phyloP scores from a whole-genome alignment of 768 basidiomycete species.

The Antrodiella citrinella region DNA sequence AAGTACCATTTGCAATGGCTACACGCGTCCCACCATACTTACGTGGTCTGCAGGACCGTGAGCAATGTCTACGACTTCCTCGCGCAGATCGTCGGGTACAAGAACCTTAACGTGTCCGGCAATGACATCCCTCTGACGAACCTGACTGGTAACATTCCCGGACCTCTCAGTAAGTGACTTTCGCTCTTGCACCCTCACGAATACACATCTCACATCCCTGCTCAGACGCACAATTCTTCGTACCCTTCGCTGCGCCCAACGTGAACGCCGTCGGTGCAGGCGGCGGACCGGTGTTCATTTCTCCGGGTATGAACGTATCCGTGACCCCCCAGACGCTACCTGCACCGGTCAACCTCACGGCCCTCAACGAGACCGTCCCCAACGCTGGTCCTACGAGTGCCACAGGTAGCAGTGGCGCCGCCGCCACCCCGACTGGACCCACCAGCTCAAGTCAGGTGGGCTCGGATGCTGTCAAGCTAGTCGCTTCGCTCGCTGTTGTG shows the following conservation, averaged over 20 bases:
- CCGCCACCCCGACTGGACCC: no score
- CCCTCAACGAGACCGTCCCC: slow-evolving; percentile 18
- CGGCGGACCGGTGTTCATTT: slow-evolving; percentile 32
- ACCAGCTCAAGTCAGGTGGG: no score
- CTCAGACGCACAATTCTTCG: slow-evolving; percentile 24
- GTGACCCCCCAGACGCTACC: slow-evolving; percentile 29
- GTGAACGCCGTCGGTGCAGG: slow-evolving; percentile 31
- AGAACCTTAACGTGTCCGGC: slow-evolving; percentile 25
- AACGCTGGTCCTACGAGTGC: neutral
- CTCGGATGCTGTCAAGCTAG: neutral
- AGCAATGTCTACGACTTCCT: slow-evolving; percentile 48
- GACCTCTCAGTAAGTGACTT: slow-evolving; percentile 29
- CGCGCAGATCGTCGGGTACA: slow-evolving; percentile 37
- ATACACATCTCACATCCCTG: neutral
- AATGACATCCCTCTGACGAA: slow-evolving; percentile 29
- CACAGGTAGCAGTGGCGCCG: no score
- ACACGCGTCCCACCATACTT: no score
- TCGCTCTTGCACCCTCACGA: neutral
- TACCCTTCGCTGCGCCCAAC: slow-evolving; percentile 40
- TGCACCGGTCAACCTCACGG: slow-evolving; percentile 33
- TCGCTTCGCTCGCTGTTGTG: neutral
- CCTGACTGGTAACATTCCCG: slow-evolving; percentile 32
- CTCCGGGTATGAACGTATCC: slow-evolving; percentile 23
- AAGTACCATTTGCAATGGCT: slow-evolving; percentile 6
- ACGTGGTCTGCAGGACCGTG: slow-evolving; percentile 16